Base-by-base conservation (phyloP, 31 red algal genomes). In the Asparagopsis taxiformis region DNA sequence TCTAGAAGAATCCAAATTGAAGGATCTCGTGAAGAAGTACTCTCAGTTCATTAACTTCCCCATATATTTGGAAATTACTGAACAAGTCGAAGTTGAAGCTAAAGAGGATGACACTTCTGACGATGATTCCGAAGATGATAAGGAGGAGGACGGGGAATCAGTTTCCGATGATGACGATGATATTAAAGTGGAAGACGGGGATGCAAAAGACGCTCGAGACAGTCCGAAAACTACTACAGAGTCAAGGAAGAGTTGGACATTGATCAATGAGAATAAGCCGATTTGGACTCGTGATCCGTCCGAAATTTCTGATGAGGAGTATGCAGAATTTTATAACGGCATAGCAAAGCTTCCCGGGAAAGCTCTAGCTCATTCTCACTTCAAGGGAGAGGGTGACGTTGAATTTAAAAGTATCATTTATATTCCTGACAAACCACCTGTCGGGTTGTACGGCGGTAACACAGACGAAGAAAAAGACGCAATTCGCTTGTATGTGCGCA, bases 31-130 rank as follows among this genome's bases (percentile, higher is more conserved):
- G 24, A 91, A 65, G 33, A 93, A 90, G 59, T 98, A 98, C 57
- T 98, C 90, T 23, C 85, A 91, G 51, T 98, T 93, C 52, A 93
- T 93, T 55, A 88, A 90, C 51, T 98, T 98, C 63, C 95, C 95
- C 3, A 98, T 98, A 56, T 98, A 87, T 65, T 58, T 98, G 2
- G 76, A 92, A 57, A 78, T 73, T 0, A 74, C 82, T 0, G 79
- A 83, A 57, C 69, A 79, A 37, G 59, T 89, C 29, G 77, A 78
- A 15, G 83, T 80, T 24, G 58, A 70, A 23, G 76, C 68, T 17
- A 75, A 68, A 38, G 79, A 84, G 0, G 73, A 78, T 64, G 80
- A 74, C 10, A 69, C 49, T 33, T 8, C 44, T 24, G 37, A 21
- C 16, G 53, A 51, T 3, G 60, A 89, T 24, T 15, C 5, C 39